These are phyloP conservation scores for Pneumocystis oryctolagi DNA, from an alignment of 1,139 yeast species.

Conservation along the genomic window DNA sequence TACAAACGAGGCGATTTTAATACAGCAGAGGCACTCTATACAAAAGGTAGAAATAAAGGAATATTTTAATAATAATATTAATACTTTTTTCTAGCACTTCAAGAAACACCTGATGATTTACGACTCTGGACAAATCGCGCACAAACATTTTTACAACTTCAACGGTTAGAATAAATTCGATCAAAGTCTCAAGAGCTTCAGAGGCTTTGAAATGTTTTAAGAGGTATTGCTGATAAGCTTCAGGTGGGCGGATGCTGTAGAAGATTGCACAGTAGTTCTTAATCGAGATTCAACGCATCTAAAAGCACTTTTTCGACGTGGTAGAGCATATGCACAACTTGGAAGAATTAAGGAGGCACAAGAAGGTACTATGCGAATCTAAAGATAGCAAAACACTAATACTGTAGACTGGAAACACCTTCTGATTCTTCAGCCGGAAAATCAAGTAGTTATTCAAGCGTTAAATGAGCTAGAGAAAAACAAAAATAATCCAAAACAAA, in stretches of 20 bases:
- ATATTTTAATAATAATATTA: background rate
- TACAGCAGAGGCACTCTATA: background rate
- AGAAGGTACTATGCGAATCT: background rate
- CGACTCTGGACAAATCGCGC: background rate
- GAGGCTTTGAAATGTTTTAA: background rate
- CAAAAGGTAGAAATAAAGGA: background rate
- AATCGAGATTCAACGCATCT: background rate
- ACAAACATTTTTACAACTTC: background rate
- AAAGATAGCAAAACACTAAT: background rate
- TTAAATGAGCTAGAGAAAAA: background rate
- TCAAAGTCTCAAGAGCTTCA: background rate
- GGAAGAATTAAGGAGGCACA: background rate
- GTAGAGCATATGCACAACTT: background rate
- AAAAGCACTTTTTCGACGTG: background rate
- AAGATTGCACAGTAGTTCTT: background rate
- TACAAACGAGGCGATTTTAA: background rate
- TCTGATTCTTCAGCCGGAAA: background rate
- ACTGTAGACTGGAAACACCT: background rate
- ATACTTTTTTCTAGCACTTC: background rate
- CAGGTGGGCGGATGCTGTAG: background rate
- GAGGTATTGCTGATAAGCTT: background rate
- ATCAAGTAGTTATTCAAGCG: background rate
- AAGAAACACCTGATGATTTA: background rate
- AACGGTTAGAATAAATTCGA: background rate
- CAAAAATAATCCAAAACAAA: background rate